These are phyloP conservation scores for Euphorbia corollata DNA, from an alignment of 441 rosid species.

Conservation along the genomic window DNA sequence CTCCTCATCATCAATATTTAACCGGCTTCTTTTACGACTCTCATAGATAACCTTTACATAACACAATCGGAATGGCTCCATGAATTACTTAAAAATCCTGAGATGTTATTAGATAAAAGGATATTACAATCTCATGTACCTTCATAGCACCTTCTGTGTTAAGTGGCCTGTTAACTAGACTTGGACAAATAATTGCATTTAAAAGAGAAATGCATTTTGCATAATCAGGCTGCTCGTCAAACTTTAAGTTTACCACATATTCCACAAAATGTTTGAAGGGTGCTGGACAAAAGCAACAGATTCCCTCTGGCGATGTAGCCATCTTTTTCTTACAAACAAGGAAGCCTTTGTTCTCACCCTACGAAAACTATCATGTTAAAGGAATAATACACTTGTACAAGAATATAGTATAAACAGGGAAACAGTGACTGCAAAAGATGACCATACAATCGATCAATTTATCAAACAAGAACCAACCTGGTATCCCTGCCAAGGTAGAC, in stretches of 20 bases:
- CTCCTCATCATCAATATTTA: constrained; percentile 76
- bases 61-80: not conserved
- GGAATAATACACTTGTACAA: not conserved
- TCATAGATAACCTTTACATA: constrained; percentile 63
- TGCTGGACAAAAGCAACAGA: constrained; percentile 73
- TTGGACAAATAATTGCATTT: constrained; percentile 71
- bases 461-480: constrained; percentile 48
- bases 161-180: constrained; percentile 75
- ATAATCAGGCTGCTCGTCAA: constrained; percentile 89
- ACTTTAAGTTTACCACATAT: constrained; percentile 76
- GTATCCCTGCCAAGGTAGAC: constrained; percentile 95
- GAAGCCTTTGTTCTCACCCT: constrained; percentile 93
- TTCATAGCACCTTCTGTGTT: constrained; percentile 92
- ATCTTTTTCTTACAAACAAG: constrained; percentile 96
- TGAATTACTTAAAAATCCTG: not conserved
- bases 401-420: not conserved
- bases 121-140: constrained; percentile 37
- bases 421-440: not conserved
- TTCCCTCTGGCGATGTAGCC: constrained; percentile 84
- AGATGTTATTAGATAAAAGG: constrained; percentile 14
- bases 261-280: constrained; percentile 83
- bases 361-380: constrained; percentile 2
- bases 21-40: constrained; percentile 90
- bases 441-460: not conserved
- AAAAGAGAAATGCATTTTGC: constrained; percentile 81